Evolutionary conservation across 179 eudicot genomes (phyloP).

Genomic region (Actinidia polygama): DNA sequence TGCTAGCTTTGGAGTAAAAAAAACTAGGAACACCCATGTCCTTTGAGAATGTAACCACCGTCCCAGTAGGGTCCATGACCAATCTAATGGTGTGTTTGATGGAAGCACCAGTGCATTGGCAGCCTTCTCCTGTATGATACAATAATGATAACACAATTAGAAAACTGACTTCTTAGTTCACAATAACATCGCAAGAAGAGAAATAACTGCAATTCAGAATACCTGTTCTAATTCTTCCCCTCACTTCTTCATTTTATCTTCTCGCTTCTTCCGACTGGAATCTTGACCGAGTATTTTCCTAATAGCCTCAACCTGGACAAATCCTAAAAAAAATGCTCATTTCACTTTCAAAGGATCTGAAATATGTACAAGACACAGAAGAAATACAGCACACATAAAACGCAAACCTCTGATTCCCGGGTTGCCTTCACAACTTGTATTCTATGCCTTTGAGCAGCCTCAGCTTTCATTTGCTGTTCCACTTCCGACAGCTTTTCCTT

Average conservation of each 20-base stretch:
- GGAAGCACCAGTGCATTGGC: slow-evolving; percentile 67
- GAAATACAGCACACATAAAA: too few relatives aligned
- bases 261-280: slow-evolving; percentile 84
- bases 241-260: slow-evolving; percentile 81
- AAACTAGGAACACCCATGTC: slow-evolving; percentile 81
- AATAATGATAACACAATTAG: slow-evolving; percentile 14
- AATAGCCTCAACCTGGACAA: slow-evolving; percentile 78
- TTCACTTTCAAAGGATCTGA: neutral
- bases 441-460: slow-evolving; percentile 86
- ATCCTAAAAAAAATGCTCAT: neutral
- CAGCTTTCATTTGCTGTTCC: slow-evolving; percentile 87
- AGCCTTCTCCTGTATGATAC: slow-evolving; percentile 69
- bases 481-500: slow-evolving; percentile 82
- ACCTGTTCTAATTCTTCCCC: slow-evolving; percentile 83
- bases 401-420: slow-evolving; percentile 70
- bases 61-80: slow-evolving; percentile 80
- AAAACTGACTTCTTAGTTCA: neutral
- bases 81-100: slow-evolving; percentile 68
- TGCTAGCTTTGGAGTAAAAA: slow-evolving; percentile 44
- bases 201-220: neutral
- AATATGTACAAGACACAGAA: neutral
- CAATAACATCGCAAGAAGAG: neutral
- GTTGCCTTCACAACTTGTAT: slow-evolving; percentile 87
- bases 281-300: slow-evolving; percentile 93
- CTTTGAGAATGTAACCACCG: slow-evolving; percentile 75